Percentiles rank a stretch among this genome's conserved stretches.
Conservation (phyloP, 805 yeast species). For the Candida ficus region DNA sequence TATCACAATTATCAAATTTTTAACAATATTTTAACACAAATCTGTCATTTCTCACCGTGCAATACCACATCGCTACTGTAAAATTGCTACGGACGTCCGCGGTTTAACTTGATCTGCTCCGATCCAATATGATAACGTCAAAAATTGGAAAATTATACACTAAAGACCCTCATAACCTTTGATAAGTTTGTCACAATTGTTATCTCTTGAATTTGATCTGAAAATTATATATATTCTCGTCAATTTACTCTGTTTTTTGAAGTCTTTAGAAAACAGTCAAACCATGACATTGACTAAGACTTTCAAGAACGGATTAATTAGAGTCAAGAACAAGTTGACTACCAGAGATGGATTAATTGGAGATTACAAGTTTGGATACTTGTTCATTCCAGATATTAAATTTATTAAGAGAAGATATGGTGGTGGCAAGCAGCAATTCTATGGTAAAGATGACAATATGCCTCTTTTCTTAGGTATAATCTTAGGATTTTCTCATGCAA, state of each 20-base stretch:
- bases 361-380: conserved; percentile 73
- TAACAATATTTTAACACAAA: too few relatives aligned
- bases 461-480: conserved; percentile 74
- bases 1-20: too few relatives aligned
- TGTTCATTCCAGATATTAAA: conserved; percentile 79
- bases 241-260: neutral
- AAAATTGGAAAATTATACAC: too few relatives aligned
- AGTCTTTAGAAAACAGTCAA: neutral
- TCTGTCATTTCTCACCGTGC: too few relatives aligned
- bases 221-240: too few relatives aligned
- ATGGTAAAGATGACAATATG: conserved; percentile 72
- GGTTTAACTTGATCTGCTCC: too few relatives aligned
- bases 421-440: conserved; percentile 68
- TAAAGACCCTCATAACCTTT: too few relatives aligned
- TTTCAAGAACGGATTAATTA: neutral
- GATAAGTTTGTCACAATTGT: too few relatives aligned
- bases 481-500: conserved; percentile 83
- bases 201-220: too few relatives aligned
- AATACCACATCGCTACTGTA: too few relatives aligned
- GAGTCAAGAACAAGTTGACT: conserved; percentile 39
- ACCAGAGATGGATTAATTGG: conserved; percentile 80
- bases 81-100: too few relatives aligned
- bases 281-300: neutral
- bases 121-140: too few relatives aligned
- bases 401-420: conserved; percentile 40